Evolutionary conservation across 176 grass and related monocot genomes (phyloP), one percentile per base, ranked within the genome.

Genomic region (Raddia guianensis): DNA sequence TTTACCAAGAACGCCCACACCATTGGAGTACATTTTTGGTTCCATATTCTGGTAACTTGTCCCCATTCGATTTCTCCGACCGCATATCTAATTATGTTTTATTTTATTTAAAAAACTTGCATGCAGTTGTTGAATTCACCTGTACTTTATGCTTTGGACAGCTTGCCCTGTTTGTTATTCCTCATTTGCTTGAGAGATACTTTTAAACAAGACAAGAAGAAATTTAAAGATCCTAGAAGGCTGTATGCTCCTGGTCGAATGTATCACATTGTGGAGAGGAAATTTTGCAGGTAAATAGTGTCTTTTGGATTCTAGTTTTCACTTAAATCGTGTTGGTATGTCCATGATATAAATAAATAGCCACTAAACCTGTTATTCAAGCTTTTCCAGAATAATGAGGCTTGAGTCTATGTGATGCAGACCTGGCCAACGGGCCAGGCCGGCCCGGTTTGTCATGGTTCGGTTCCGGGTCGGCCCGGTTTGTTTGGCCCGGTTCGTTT

Each of bases 251-350:
- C 97, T 86, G 97, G 97, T 43, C 75, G 97, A 65, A 93, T 99
- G 79, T 99, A 99, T 85, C 97, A 99, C 78, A 99, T 99, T 3
- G 91, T 99, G 9, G 97, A 99, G 86, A 95, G 93, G 70, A 99
- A 95, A 85, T 97, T 97, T 93, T 97, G 94, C 88, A 81, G 91
- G 94, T 93, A 93, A 82, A 42, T 47, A 5, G 33, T 84, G 16
- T 2, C 46, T 61, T 83, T 75, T 74, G 42, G 45, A 16, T 89
- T 9, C 19, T 82, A 44, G 34, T 18, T 70, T 47, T 18, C 72
- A 5, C 4, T n/a, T 53, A 49, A 49, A 40, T 60, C 66, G 13
- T 63, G 21, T 70, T 54, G 19, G 3, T 74, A 53, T 64, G 19
- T 72, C 79, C 72, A 35, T 79, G 44, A 66, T 69, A 5, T 48